Conservation (phyloP, 345 rosid genomes). For the Salix dunnii region DNA sequence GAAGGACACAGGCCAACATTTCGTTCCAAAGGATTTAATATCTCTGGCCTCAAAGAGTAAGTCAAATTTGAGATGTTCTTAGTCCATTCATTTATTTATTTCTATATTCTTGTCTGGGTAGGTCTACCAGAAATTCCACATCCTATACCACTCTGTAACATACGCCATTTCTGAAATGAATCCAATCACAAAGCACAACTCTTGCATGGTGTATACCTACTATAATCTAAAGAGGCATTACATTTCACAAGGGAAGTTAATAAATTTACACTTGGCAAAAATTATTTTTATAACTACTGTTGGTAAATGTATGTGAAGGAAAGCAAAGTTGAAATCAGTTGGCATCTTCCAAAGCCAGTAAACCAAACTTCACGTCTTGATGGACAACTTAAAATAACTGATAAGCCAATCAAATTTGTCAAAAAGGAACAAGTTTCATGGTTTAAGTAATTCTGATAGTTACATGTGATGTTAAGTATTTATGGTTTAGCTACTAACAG, state of each 20-base stretch:
- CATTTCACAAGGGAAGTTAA: background rate
- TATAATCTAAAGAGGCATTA: background rate
- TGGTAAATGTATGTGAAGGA: background rate
- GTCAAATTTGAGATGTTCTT: constrained; percentile 22
- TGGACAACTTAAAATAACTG: background rate
- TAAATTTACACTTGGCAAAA: background rate
- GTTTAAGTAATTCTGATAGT: background rate
- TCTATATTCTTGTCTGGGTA: background rate
- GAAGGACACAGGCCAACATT: constrained; percentile 85
- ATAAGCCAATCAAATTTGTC: background rate
- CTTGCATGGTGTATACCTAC: too few relatives aligned
- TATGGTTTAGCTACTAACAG: background rate
- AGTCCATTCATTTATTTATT: background rate
- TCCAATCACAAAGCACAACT: background rate
- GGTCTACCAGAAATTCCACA: constrained; percentile 3
- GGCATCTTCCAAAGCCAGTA: background rate
- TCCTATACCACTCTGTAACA: background rate
- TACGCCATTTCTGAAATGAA: background rate
- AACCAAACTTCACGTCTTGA: background rate
- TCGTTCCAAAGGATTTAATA: constrained; percentile 64
- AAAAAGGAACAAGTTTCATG: background rate
- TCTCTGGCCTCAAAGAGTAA: constrained; percentile 78
- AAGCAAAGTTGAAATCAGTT: background rate
- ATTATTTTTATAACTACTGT: background rate
- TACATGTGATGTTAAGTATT: background rate